A percentile compares a stretch with the other conserved stretches of the same genome.
These are phyloP conservation scores for Candida ovalis DNA, from an alignment of 805 yeast species.

Conservation along the genomic window DNA sequence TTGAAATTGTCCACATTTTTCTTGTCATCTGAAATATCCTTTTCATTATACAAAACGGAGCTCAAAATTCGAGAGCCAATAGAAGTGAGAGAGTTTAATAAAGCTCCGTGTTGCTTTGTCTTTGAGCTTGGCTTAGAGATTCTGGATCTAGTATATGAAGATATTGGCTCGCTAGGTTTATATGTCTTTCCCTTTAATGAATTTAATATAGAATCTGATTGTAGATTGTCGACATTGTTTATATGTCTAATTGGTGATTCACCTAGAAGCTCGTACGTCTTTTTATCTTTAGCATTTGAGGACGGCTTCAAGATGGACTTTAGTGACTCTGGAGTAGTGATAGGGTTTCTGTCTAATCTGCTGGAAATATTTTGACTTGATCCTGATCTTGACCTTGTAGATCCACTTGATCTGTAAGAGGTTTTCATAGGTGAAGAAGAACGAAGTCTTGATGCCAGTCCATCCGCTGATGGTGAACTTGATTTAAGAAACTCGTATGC, in stretches of 20 bases:
- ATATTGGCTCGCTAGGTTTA: constrained; percentile 3
- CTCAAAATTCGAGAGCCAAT: constrained; percentile 26
- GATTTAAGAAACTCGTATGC: constrained; percentile 13
- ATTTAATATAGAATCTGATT: constrained; percentile 18
- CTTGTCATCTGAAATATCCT: background rate
- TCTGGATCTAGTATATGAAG: constrained; percentile 2
- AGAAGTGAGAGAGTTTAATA: constrained; percentile 25
- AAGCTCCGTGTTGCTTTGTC: constrained; percentile 12
- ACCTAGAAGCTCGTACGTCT: constrained; percentile 25
- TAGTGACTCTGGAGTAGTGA: constrained; percentile 6
- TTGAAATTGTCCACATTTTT: background rate
- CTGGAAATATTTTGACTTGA: background rate
- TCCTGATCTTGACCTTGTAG: background rate
- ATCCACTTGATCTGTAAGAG: constrained; percentile 1
- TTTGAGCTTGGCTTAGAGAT: background rate
- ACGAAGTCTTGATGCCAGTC: constrained; percentile 3
- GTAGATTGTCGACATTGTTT: constrained; percentile 9
- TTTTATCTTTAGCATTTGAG: constrained; percentile 9
- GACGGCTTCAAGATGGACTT: constrained; percentile 13
- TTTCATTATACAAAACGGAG: constrained; percentile 29
- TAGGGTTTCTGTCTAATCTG: background rate
- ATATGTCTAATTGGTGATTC: constrained; percentile 27
- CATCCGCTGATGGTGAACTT: background rate
- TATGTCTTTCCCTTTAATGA: constrained; percentile 14
- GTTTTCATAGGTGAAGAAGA: constrained; percentile 3